Evolutionary conservation across 1,284 basidiomycete genomes (phyloP), one percentile per base, ranked within the genome.

Genomic region (Melampsora larici-populina): DNA sequence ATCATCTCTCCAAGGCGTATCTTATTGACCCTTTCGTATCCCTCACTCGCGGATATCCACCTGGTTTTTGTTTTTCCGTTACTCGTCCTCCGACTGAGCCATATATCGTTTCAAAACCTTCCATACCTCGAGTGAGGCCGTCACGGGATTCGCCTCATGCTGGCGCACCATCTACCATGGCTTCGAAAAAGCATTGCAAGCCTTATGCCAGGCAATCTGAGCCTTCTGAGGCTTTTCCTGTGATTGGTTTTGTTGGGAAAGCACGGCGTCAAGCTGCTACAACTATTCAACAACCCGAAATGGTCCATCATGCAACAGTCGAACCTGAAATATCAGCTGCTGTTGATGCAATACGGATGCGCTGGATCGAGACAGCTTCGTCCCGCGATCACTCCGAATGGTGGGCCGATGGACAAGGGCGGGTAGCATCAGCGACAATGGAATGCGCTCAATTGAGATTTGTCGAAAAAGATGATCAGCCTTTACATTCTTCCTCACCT

Each of bases 1-100:
- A 69, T 24, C 55, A 31, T 26, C 55, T 26, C 24, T 24, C 40
- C 13, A 58, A 21, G 26, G 75, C 62, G 0, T 78, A 65, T 65
- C 68, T 78, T 15, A 29, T 78, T 21, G 75, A 78, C 46, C 75
- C 75, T n/a, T 78, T 78, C 48, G 13, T 78, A 31, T 58, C 75
- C 9, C 46, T 78, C 11, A 21, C 70, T 46, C 75, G 75, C 21
- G 75, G 75, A 8, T 69, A 60, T 33, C 51, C 46, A 36, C 64
- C 18, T 18, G 51, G 21, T n/a, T 29, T 55, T 46, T 29, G 40
- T 15, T 46, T 69, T 13, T 31, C 66, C 4, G 55, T 70, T n/a
- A 58, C 64, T 55, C 74, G 74, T 6, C 74, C 74, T 2, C 68
- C 31, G 21, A 48, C 75, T 13, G 49, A 70, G 36, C 68, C 75